Evolutionary conservation across 495 filamentous ascomycete genomes (phyloP).

Genomic region (Annulohypoxylon stygium): DNA sequence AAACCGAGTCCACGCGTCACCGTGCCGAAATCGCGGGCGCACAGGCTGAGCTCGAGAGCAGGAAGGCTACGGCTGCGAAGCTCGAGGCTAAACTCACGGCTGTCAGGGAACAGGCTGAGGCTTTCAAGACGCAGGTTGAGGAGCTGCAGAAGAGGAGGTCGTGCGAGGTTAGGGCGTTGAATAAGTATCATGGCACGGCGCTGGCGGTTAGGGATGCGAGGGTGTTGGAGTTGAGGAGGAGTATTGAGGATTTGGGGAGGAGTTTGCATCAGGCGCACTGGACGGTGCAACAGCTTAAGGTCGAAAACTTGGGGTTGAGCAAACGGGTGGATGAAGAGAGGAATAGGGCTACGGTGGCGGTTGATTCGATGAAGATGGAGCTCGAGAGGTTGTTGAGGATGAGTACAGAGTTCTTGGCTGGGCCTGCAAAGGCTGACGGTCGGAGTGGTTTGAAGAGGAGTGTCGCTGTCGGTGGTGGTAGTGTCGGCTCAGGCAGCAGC

Average conservation of each 20-base stretch:
- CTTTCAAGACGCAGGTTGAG: constrained; percentile 56
- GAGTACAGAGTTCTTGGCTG: constrained; percentile 52
- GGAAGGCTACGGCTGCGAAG: constrained; percentile 55
- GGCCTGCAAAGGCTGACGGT: constrained; percentile 30
- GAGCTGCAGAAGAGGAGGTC: constrained; percentile 58
- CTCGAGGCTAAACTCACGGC: constrained; percentile 49
- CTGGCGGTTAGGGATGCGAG: constrained; percentile 60
- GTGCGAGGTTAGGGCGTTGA: constrained; percentile 55
- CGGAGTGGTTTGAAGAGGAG: constrained; percentile 19
- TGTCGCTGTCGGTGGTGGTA: constrained; percentile 8
- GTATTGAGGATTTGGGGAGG: constrained; percentile 54
- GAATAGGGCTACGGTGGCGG: constrained; percentile 61
- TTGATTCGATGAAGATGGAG: constrained; percentile 64
- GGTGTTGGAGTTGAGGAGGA: constrained; percentile 55
- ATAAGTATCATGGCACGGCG: constrained; percentile 51
- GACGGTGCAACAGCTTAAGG: constrained; percentile 52
- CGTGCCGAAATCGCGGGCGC: constrained; percentile 49
- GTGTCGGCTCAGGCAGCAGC: background rate
- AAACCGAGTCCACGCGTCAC: constrained; percentile 37
- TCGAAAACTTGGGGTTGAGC: constrained; percentile 54
- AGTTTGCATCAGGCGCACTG: constrained; percentile 55
- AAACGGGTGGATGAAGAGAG: constrained; percentile 58
- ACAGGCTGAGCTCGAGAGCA: constrained; percentile 57
- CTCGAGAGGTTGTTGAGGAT: constrained; percentile 56
- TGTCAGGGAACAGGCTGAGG: constrained; percentile 47